These are phyloP conservation scores for Dothistroma septosporum DNA, from an alignment of 2,329 filamentous ascomycete genomes.

Conservation along the genomic window DNA sequence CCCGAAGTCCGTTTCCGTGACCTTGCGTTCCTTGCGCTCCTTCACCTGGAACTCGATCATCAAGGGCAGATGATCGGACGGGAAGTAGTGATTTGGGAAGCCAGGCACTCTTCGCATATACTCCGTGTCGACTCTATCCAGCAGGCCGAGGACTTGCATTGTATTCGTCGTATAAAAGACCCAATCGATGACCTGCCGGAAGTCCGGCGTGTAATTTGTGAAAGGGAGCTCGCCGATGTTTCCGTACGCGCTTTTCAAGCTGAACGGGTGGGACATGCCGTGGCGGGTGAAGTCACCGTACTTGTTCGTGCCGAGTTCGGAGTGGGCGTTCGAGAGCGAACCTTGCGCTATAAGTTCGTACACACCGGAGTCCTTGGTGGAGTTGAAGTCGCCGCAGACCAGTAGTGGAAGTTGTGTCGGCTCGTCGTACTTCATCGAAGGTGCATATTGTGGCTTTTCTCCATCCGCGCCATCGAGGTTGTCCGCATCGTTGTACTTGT, in stretches of 20 bases:
- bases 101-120: conserved; percentile 84
- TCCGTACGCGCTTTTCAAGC: conserved; percentile 82
- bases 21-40: conserved; percentile 64
- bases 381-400: conserved; percentile 96
- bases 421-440: conserved; percentile 80
- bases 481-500: conserved; percentile 45
- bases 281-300: conserved; percentile 92
- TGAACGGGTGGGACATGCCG: conserved; percentile 93
- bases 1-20: conserved; percentile 36
- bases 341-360: conserved; percentile 86
- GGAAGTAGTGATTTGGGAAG: conserved; percentile 92
- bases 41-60: conserved; percentile 89
- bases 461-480: conserved; percentile 44
- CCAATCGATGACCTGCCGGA: conserved; percentile 89
- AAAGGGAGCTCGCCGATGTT: conserved; percentile 82
- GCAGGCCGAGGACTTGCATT: conserved; percentile 74
- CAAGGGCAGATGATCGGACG: conserved; percentile 85
- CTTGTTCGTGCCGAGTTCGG: conserved; percentile 72
- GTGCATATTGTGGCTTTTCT: conserved; percentile 58
- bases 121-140: conserved; percentile 80
- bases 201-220: conserved; percentile 96
- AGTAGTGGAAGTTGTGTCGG: conserved; percentile 86
- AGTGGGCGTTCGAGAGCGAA: conserved; percentile 70
- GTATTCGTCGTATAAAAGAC: conserved; percentile 96
- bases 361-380: conserved; percentile 77